Percentiles rank a stretch among this genome's conserved stretches.
phyloP scores from a whole-genome alignment of 2,329 filamentous ascomycete genomes.

The Pseudogymnoascus sp. region DNA sequence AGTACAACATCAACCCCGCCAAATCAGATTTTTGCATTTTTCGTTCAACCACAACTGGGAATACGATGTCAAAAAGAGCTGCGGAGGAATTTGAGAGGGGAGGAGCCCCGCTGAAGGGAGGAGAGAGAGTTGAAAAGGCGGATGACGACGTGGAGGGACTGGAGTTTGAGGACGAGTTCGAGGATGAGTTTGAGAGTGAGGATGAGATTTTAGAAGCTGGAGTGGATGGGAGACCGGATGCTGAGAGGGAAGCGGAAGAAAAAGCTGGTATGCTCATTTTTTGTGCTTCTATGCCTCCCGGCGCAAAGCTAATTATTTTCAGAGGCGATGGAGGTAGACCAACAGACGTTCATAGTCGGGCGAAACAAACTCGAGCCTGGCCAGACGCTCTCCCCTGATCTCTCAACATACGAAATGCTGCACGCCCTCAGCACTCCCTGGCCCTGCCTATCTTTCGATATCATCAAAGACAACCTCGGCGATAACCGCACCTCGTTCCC shows the following conservation, averaged over 20 bases:
- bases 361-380: constrained; percentile 84
- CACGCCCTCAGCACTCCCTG: constrained; percentile 90
- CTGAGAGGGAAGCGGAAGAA: constrained; percentile 85
- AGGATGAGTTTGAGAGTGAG: constrained; percentile 82
- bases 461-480: constrained; percentile 76
- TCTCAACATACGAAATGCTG: constrained; percentile 95
- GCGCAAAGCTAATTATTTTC: constrained; percentile 18
- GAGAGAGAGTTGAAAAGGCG: constrained; percentile 54
- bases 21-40: constrained; percentile 2
- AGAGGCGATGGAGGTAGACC: constrained; percentile 87
- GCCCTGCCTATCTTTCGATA: constrained; percentile 95
- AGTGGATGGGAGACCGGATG: constrained; percentile 85
- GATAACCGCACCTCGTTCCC: constrained; percentile 89
- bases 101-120: constrained; percentile 48
- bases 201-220: constrained; percentile 93
- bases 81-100: constrained; percentile 41
- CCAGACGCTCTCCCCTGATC: constrained; percentile 83
- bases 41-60: neutral
- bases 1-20: constrained; percentile 4
- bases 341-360: constrained; percentile 91
- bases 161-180: constrained; percentile 93
- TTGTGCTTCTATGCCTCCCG: neutral
- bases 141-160: constrained; percentile 59
- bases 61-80: constrained; percentile 51
- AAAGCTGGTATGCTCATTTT: constrained; percentile 47